Evolutionary conservation across 1,284 basidiomycete genomes (phyloP).

Genomic region (Tilletia setariae): DNA sequence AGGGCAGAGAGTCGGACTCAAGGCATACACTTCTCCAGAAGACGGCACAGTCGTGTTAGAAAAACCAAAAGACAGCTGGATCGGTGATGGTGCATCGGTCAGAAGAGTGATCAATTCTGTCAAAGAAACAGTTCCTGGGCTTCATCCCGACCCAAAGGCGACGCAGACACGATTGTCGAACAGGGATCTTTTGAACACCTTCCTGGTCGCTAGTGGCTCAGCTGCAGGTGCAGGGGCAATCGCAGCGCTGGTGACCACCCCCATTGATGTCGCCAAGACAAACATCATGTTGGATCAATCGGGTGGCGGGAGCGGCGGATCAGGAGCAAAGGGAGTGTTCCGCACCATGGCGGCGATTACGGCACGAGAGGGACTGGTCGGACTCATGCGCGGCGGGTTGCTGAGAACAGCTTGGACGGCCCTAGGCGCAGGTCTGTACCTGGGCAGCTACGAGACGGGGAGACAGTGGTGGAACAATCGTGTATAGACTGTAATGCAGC

Average conservation of each 20-base stretch:
- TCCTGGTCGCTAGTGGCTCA: slow-evolving; percentile 10
- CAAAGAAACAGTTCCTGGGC: neutral
- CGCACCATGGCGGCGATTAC: slow-evolving; percentile 30
- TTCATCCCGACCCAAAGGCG: neutral
- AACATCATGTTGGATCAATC: slow-evolving; percentile 37
- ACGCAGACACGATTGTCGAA: neutral
- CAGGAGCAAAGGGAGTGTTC: slow-evolving; percentile 26
- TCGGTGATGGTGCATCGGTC: slow-evolving; percentile 23
- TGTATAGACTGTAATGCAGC: neutral
- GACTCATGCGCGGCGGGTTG: slow-evolving; percentile 38
- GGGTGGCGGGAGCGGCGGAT: slow-evolving; percentile 3
- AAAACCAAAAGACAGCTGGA: slow-evolving; percentile 22
- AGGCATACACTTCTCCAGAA: slow-evolving; percentile 20
- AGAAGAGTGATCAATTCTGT: slow-evolving; percentile 19
- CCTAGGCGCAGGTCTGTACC: slow-evolving; percentile 45
- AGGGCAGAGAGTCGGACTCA: slow-evolving; percentile 28
- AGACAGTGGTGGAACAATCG: slow-evolving; percentile 39
- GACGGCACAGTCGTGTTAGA: slow-evolving; percentile 2
- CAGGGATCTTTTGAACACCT: slow-evolving; percentile 4
- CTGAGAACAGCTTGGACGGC: slow-evolving; percentile 43
- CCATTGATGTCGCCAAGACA: slow-evolving; percentile 45
- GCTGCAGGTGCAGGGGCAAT: slow-evolving; percentile 29
- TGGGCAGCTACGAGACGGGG: slow-evolving; percentile 44
- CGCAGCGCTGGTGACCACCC: slow-evolving; percentile 35
- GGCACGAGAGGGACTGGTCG: slow-evolving; percentile 32